Conservation (phyloP, 176 grass and related monocot species). For the Carex pumila region DNA sequence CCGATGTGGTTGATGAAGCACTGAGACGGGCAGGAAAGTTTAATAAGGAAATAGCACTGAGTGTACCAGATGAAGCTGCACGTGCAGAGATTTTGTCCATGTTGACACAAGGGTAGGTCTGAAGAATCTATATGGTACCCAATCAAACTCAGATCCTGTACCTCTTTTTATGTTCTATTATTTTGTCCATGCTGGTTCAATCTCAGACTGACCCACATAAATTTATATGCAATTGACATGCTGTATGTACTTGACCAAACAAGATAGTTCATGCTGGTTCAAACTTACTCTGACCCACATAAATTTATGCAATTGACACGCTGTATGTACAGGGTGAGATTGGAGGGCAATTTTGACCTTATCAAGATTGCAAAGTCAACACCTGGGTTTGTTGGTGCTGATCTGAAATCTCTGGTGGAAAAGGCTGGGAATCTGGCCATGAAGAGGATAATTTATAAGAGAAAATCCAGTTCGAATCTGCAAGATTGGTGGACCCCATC, state of each 20-base stretch:
- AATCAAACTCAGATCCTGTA: too few species aligned
- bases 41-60: conserved; percentile 67
- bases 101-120: conserved; percentile 33
- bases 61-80: conserved; percentile 79
- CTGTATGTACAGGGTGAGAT: conserved; percentile 23
- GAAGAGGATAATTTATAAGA: conserved; percentile 65
- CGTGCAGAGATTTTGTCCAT: conserved; percentile 59
- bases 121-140: neutral
- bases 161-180: too few species aligned
- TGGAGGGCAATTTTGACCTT: conserved; percentile 64
- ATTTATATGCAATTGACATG: too few species aligned
- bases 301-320: neutral
- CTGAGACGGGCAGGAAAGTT: conserved; percentile 79
- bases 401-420: conserved; percentile 66
- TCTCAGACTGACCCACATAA: too few species aligned
- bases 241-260: too few species aligned
- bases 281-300: neutral
- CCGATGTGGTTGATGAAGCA: conserved; percentile 83
- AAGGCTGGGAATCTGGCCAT: conserved; percentile 84
- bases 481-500: conserved; percentile 63
- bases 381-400: conserved; percentile 86
- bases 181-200: too few species aligned
- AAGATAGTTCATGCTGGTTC: neutral
- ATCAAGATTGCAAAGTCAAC: conserved; percentile 73
- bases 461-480: conserved; percentile 19